A percentile compares a stretch with the other conserved stretches of the same genome.
Evolutionary conservation across 129 eudicot genomes (phyloP).

Genomic region (Artemisia tridentata): DNA sequence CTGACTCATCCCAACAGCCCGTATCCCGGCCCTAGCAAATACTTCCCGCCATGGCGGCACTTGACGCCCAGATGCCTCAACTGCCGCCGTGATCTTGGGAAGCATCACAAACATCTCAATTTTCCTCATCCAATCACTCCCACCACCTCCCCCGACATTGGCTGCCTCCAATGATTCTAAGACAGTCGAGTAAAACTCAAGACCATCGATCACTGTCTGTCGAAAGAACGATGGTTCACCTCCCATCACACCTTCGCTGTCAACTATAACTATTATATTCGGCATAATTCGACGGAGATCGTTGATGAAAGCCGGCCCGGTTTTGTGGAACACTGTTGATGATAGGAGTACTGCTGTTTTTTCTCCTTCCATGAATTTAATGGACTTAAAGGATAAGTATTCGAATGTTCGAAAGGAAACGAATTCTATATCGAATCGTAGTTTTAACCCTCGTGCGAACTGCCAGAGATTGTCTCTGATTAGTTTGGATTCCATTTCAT

Average conservation of each 20-base stretch:
- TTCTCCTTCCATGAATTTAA: constrained; percentile 73
- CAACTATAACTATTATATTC: constrained; percentile 63
- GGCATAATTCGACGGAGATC: constrained; percentile 71
- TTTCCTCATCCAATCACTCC: constrained; percentile 67
- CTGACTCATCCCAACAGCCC: constrained; percentile 76
- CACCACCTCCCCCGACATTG: constrained; percentile 49
- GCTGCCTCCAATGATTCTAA: constrained; percentile 86
- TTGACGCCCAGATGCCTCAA: constrained; percentile 70
- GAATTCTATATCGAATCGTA: constrained; percentile 71
- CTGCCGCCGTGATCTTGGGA: constrained; percentile 74
- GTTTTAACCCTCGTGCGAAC: constrained; percentile 66
- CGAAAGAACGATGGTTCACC: constrained; percentile 60
- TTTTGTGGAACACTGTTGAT: constrained; percentile 60
- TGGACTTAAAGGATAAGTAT: constrained; percentile 56
- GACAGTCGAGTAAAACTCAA: constrained; percentile 78
- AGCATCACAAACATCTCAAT: constrained; percentile 73
- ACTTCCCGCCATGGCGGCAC: constrained; percentile 79
- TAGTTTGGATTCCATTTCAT: constrained; percentile 57
- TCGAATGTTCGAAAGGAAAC: constrained; percentile 62
- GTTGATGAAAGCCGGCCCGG: constrained; percentile 55
- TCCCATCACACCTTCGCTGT: constrained; percentile 58
- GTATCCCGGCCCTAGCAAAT: constrained; percentile 59
- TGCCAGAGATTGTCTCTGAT: constrained; percentile 73
- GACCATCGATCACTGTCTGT: constrained; percentile 67
- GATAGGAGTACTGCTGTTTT: constrained; percentile 64